A percentile compares a stretch with the other conserved stretches of the same genome.
These are phyloP conservation scores for Mycena rosella DNA, from an alignment of 768 basidiomycete species.

Conservation along the genomic window DNA sequence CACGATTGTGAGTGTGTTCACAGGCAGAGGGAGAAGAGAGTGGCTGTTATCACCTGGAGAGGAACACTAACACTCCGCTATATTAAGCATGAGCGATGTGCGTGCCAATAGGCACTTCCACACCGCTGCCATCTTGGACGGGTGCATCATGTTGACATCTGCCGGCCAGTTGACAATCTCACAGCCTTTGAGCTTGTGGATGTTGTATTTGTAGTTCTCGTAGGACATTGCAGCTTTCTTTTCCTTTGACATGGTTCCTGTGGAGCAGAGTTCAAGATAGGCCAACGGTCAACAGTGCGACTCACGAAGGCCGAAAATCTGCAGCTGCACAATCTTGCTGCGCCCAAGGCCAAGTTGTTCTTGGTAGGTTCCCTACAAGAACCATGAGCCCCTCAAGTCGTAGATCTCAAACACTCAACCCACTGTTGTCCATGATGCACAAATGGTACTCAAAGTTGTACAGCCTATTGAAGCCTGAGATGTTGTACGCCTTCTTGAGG, in stretches of 20 bases:
- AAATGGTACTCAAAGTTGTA: conserved; percentile 1
- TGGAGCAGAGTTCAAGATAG: neutral
- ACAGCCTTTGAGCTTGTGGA: neutral
- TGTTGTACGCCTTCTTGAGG: neutral
- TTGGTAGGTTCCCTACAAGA: too few species aligned
- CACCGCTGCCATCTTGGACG: neutral
- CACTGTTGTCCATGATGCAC: neutral
- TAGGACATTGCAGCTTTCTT: neutral
- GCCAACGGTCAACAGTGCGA: too few species aligned
- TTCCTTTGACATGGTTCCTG: neutral
- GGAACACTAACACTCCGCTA: too few species aligned
- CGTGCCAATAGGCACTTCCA: too few species aligned
- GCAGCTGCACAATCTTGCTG: too few species aligned
- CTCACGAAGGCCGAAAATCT: neutral
- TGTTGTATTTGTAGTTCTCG: neutral
- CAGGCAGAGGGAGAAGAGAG: too few species aligned
- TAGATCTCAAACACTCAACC: neutral
- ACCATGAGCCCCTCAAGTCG: too few species aligned
- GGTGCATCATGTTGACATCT: neutral
- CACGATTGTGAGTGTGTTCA: too few species aligned
- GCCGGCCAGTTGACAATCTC: neutral
- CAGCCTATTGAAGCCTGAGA: neutral
- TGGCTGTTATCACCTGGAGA: too few species aligned
- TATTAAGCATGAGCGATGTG: too few species aligned
- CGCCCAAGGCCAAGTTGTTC: too few species aligned